These are phyloP conservation scores for Canavalia ensiformis DNA, from an alignment of 306 rosid genomes.

Conservation along the genomic window DNA sequence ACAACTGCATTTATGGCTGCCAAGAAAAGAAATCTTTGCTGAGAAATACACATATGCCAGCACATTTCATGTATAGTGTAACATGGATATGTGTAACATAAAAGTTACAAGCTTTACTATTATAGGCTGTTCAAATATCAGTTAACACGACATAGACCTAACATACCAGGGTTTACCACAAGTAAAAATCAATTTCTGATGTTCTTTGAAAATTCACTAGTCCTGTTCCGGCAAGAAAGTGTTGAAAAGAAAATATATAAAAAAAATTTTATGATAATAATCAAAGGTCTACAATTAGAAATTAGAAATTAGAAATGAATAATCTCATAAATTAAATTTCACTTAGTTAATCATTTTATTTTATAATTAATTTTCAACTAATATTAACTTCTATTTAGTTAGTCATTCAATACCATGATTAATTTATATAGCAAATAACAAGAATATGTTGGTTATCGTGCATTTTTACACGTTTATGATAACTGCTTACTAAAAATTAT, in stretches of 20 bases:
- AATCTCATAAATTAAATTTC: background rate
- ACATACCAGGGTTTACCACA: background rate
- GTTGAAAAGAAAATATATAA: no score
- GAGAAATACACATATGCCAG: background rate
- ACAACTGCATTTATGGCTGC: constrained; percentile 49
- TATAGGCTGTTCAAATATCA: background rate
- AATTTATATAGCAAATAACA: background rate
- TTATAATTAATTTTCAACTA: no score
- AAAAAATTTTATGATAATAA: background rate
- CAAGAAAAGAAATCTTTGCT: constrained; percentile 36
- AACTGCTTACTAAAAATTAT: no score
- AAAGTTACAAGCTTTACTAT: background rate
- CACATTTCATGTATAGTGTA: constrained; percentile 13
- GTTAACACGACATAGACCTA: constrained; percentile 13
- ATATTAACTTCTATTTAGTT: no score
- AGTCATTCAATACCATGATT: background rate
- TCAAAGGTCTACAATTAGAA: no score
- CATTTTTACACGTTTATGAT: no score
- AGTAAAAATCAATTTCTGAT: background rate
- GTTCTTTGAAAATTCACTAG: background rate
- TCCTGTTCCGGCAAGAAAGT: background rate
- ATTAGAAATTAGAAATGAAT: no score
- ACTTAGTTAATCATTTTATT: background rate
- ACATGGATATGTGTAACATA: background rate
- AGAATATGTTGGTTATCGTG: no score